These are phyloP conservation scores for Botryotinia globosa DNA, from an alignment of 2,329 filamentous ascomycete genomes.

Conservation along the genomic window DNA sequence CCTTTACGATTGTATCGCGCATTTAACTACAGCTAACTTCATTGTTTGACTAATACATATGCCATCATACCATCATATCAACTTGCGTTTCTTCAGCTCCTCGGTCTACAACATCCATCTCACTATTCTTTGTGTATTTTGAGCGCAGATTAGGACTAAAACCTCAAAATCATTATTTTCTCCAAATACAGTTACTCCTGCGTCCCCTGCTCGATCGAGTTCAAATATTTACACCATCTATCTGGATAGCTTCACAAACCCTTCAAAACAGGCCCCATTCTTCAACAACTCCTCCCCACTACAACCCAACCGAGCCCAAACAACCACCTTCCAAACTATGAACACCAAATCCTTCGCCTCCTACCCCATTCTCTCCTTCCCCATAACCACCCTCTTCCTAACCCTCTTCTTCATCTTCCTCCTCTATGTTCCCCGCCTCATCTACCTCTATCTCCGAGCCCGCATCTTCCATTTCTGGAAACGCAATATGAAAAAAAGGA, in stretches of 20 bases:
- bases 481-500: not conserved
- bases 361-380: not conserved
- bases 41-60: not conserved
- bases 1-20: rapidly evolving
- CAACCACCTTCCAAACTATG: not conserved
- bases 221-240: not conserved
- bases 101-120: not conserved
- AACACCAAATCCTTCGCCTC: not conserved
- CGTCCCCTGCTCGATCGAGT: rapidly evolving
- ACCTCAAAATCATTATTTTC: not conserved
- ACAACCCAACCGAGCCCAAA: too few relatives aligned
- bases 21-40: not conserved
- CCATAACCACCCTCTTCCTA: not conserved
- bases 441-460: not conserved
- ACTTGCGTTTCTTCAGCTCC: not conserved
- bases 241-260: not conserved
- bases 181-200: rapidly evolving
- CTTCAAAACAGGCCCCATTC: not conserved
- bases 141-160: rapidly evolving
- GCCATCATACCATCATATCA: not conserved
- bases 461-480: not conserved
- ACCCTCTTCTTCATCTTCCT: not conserved
- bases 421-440: not conserved
- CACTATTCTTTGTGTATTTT: not conserved
- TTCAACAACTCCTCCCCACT: not conserved